phyloP scores from a whole-genome alignment of 495 filamentous ascomycete species.

The Articulospora tetracladia region DNA sequence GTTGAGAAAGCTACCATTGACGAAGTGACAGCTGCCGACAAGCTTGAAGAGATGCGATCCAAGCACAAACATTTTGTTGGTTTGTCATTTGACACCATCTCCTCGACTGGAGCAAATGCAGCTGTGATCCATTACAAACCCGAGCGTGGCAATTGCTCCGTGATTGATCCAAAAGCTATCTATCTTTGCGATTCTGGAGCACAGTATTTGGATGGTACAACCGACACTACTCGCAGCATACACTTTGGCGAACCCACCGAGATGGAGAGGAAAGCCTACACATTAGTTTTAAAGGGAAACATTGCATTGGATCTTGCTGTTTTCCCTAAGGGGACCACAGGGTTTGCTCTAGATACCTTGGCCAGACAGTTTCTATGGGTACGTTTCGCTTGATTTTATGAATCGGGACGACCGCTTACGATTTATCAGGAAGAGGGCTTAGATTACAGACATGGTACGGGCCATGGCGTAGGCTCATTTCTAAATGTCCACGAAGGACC shows the following conservation, averaged over 20 bases:
- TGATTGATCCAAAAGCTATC: slow-evolving; percentile 80
- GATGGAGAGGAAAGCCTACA: slow-evolving; percentile 88
- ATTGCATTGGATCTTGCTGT: slow-evolving; percentile 83
- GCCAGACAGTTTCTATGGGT: slow-evolving; percentile 92
- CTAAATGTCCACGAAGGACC: slow-evolving; percentile 97
- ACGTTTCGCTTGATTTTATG: slow-evolving; percentile 21
- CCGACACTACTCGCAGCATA: slow-evolving; percentile 89
- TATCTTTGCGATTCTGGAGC: slow-evolving; percentile 97
- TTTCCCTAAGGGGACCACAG: slow-evolving; percentile 93
- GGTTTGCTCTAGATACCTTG: slow-evolving; percentile 84
- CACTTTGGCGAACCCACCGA: slow-evolving; percentile 86
- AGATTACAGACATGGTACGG: slow-evolving; percentile 95
- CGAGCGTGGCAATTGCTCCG: slow-evolving; percentile 73
- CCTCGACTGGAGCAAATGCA: slow-evolving; percentile 90
- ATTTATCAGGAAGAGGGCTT: slow-evolving; percentile 65
- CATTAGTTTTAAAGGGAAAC: slow-evolving; percentile 93
- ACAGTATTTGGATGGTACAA: slow-evolving; percentile 94
- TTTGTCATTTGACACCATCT: slow-evolving; percentile 94
- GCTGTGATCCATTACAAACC: slow-evolving; percentile 98
- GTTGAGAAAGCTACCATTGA: slow-evolving; percentile 71
- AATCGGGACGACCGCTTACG: slow-evolving; percentile 1
- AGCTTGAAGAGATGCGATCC: slow-evolving; percentile 77
- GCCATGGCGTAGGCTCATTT: slow-evolving; percentile 91
- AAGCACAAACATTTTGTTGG: slow-evolving; percentile 84
- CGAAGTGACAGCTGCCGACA: slow-evolving; percentile 88